These are phyloP conservation scores for Penicillium sp. DNA, from an alignment of 2,329 filamentous ascomycete genomes.

Conservation along the genomic window DNA sequence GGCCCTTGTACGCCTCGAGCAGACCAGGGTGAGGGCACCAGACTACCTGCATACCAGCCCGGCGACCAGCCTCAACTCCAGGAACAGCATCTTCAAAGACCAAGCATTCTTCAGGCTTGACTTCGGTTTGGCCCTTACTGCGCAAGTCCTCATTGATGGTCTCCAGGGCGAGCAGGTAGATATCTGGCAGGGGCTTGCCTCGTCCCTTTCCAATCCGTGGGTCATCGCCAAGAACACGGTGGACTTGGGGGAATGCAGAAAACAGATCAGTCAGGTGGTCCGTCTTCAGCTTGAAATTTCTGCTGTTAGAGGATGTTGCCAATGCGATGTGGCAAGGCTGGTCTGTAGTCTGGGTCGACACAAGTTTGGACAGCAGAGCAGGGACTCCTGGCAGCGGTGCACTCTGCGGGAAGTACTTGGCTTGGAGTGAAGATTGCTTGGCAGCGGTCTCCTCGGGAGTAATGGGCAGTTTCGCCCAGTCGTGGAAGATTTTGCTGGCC, in stretches of 20 bases:
- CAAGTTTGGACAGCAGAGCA: constrained; percentile 57
- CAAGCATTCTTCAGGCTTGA: constrained; percentile 81
- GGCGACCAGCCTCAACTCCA: constrained; percentile 83
- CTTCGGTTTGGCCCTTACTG: constrained; percentile 55
- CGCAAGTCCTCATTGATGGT: constrained; percentile 75
- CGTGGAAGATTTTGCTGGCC: constrained; percentile 63
- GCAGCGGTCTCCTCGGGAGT: constrained; percentile 63
- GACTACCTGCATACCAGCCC: constrained; percentile 90
- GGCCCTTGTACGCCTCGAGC: constrained; percentile 69
- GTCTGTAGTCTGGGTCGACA: constrained; percentile 33
- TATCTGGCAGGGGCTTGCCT: constrained; percentile 95
- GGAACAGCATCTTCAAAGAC: constrained; percentile 96
- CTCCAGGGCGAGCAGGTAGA: constrained; percentile 82
- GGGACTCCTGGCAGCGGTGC: constrained; percentile 76
- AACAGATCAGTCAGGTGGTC: constrained; percentile 54
- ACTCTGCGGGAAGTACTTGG: constrained; percentile 68
- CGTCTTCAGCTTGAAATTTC: constrained; percentile 77
- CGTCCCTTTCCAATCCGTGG: constrained; percentile 69
- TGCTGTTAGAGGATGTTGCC: constrained; percentile 72
- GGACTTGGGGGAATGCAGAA: constrained; percentile 61
- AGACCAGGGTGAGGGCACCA: constrained; percentile 87
- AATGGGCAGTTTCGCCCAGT: constrained; percentile 86
- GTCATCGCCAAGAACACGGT: constrained; percentile 84
- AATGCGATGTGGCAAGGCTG: constrained; percentile 73
- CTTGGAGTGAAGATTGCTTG: constrained; percentile 64